Base-by-base conservation (phyloP, 2,329 filamentous ascomycete genomes). In the Cladobotryum protrusum region DNA sequence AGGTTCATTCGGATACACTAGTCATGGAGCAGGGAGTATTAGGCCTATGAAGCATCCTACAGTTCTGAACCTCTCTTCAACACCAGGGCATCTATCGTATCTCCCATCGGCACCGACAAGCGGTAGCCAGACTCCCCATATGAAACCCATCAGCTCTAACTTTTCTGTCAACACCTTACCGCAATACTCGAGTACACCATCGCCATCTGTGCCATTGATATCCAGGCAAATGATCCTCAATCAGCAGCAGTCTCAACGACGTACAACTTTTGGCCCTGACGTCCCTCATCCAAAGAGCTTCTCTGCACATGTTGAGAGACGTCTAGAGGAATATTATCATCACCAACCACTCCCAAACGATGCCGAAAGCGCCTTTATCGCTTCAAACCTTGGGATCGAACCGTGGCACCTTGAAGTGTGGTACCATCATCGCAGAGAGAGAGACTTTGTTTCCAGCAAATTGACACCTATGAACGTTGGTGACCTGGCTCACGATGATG, bases 261-360 rank as follows among this genome's bases (percentile, higher is more conserved):
- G 65, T 15, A 71, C 71, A 1, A 67, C 66, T 0, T 71, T 74
- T 14, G 60, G 62, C 2, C 56, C 67, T 7, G 61, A 72, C 19
- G 60, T 72, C 3, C 67, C 70, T 2, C 71, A 72, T 33, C 68
- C 70, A 1, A 75, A 73, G 8, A 67, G 61, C 32, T 72, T 81
- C 46, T 70, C 77, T 5, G 61, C 67, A 13, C 76, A 78, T 48
- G 69, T 79, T 7, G 69, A 78, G 51, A 66, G 63, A 17, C 72
- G 77, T 2, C 65, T 81, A 2, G 77, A 81, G 48, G 71, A 75
- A 20, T 81, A 79, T 52, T 81, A 77, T 54, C 68, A 72, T 20
- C 63, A 65, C 6, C 69, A 77, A 24, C 67, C 74, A 2, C 60
- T 71, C 1, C 77, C 78, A 2, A 77, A 68, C 39, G 68, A 76